Evolutionary conservation across 345 rosid species (phyloP), one percentile per base, ranked within the genome.

Genomic region (Eucalyptus cloeziana): DNA sequence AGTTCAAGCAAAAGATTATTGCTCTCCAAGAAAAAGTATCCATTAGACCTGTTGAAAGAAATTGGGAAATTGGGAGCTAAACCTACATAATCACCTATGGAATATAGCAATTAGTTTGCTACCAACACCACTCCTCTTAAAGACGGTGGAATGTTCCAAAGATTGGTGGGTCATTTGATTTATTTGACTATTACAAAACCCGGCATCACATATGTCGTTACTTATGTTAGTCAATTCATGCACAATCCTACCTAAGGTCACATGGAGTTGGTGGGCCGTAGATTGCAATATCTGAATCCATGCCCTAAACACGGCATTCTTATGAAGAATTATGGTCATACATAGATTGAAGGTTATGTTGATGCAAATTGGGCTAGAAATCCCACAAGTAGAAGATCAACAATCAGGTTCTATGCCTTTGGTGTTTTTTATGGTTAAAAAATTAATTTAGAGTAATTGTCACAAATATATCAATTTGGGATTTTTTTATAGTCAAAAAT

Each of bases 391-490:
- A 24, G 11, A 56, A 56, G 27, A 56, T 56, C 30, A 56, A 56
- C 3, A 0, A 56, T 56, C 2, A 1, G 2, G 25, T 56, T 56
- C 1, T 9, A 4, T 24, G 27, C 13, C 5, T 56, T 56, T 9
- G 27, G 7, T 52, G 0, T 40, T 52, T 52, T 52, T 52, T 52
- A 4, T 19, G 22, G 9, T 52, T 52, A 52, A 52, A 52, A 52
- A 52, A 52, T 52, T 52, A 52, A 52, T 52, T 52, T 52, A 19
- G 1, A 52, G 4, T 3, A 52, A 52, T 52, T 19, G 24, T 1
- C 56, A 7, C 4, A 19, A 0, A 0, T 52, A 52, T 52, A 52
- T 17, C 9, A 52, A 17, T 52, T 7, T 52, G 1, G 0, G 4
- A 19, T 52, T 52, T 19, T 7, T 40, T 47, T 52, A 7, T 19